A percentile compares a stretch with the other conserved stretches of the same genome.
Conservation (phyloP, 768 basidiomycete genomes). For the Boletus rubescentipes region DNA sequence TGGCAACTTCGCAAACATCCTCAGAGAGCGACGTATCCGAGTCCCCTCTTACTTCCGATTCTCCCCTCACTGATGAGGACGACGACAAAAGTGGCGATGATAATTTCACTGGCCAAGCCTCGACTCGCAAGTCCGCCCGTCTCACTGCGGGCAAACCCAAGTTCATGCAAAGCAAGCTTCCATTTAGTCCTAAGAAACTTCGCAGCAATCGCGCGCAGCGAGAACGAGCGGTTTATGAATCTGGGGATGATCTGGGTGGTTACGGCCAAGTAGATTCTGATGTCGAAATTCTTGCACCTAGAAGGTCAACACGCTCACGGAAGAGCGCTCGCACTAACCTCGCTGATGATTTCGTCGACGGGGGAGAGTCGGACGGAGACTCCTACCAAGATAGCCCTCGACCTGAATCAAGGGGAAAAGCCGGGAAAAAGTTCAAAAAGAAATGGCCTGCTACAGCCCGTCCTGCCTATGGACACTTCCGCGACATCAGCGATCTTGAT, state of each 20-base stretch:
- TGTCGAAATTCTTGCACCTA: conserved; percentile 24
- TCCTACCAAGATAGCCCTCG: conserved; percentile 32
- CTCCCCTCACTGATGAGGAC: conserved; percentile 31
- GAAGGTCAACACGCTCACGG: conserved; percentile 51
- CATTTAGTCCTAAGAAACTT: conserved; percentile 69
- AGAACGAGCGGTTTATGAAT: conserved; percentile 29
- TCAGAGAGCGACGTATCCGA: conserved; percentile 13
- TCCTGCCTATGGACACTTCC: conserved; percentile 52
- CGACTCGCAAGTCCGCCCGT: conserved; percentile 21
- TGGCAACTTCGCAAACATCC: conserved; percentile 23
- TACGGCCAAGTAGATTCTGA: conserved; percentile 36
- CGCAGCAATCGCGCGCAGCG: conserved; percentile 34
- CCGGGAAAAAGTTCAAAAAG: conserved; percentile 23
- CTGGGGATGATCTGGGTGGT: conserved; percentile 41
- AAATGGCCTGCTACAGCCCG: conserved; percentile 37
- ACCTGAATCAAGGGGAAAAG: conserved; percentile 3
- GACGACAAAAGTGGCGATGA: conserved; percentile 18
- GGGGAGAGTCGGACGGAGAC: conserved; percentile 34
- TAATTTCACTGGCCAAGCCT: background rate
- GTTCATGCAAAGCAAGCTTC: conserved; percentile 39
- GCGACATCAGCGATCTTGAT: conserved; percentile 40
- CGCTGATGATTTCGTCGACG: conserved; percentile 25
- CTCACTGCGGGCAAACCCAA: conserved; percentile 2
- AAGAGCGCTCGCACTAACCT: conserved; percentile 40
- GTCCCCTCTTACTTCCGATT: conserved; percentile 10